Conservation (phyloP, 169 alveolate species). For the Perkinsus olseni region DNA sequence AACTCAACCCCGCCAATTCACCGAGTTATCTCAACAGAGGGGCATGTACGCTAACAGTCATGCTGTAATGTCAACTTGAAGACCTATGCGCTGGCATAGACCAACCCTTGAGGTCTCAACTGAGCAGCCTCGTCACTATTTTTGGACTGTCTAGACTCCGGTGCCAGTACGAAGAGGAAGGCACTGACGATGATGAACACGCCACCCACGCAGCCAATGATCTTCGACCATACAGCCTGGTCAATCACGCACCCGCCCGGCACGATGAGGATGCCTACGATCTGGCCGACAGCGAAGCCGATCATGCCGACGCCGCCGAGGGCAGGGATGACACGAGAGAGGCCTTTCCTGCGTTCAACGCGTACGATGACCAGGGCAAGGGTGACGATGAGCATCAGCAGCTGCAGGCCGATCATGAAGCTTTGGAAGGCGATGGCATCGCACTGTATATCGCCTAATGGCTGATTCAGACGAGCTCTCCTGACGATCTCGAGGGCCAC, state of each 20-base stretch:
- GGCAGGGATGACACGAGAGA: neutral
- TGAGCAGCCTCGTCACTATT: neutral
- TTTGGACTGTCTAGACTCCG: neutral
- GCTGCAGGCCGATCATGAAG: neutral
- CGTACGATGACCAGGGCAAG: neutral
- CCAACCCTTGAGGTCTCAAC: neutral
- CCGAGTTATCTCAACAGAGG: neutral
- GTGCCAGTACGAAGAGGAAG: neutral
- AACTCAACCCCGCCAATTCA: neutral
- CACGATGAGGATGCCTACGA: neutral
- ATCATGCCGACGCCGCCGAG: neutral
- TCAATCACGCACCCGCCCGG: neutral
- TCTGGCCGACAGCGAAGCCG: neutral
- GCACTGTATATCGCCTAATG: neutral
- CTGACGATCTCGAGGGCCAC: neutral
- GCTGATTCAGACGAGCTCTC: too few species aligned
- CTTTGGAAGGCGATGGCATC: neutral
- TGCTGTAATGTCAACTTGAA: neutral
- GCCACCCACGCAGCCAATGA: neutral
- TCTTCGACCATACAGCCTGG: neutral
- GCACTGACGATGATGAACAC: neutral
- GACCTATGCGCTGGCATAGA: neutral
- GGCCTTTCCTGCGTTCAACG: neutral
- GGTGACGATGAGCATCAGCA: neutral
- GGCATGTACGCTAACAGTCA: neutral